A percentile compares a stretch with the other conserved stretches of the same genome.
Evolutionary conservation across 805 yeast species (phyloP).

Genomic region (Candida incommunis): DNA sequence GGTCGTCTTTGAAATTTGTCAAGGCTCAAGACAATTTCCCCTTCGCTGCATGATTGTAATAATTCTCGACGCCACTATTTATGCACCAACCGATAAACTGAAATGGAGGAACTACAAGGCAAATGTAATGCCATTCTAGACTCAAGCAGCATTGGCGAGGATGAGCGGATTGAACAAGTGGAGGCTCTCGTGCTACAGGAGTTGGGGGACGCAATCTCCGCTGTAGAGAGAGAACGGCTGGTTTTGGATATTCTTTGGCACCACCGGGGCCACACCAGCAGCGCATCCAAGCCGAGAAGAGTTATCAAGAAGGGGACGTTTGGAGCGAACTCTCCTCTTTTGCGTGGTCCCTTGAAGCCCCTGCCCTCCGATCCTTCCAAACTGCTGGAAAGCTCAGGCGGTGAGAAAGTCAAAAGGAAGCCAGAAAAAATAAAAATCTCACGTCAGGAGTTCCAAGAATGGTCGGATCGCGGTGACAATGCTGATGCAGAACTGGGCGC

Average conservation of each 20-base stretch:
- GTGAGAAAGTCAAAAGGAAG: too few relatives aligned
- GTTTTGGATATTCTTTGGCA: conserved; percentile 29
- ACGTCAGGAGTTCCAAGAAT: neutral
- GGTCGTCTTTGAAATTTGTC: too few relatives aligned
- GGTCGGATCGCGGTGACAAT: neutral
- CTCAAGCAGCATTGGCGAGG: conserved; percentile 21
- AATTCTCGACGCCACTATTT: too few relatives aligned
- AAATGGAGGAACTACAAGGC: conserved; percentile 10
- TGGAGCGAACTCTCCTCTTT: neutral
- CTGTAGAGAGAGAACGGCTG: conserved; percentile 21
- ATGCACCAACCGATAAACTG: too few relatives aligned
- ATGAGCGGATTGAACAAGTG: conserved; percentile 26
- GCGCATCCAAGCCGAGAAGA: neutral
- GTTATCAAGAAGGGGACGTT: neutral
- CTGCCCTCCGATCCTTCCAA: neutral
- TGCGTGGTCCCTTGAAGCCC: neutral
- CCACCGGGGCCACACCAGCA: conserved; percentile 18
- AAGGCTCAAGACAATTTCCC: too few relatives aligned
- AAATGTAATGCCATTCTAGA: conserved; percentile 22
- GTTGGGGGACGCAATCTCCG: conserved; percentile 7
- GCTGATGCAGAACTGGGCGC: neutral
- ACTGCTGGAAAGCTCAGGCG: neutral
- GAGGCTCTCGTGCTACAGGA: conserved; percentile 21
- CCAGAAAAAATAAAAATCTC: neutral
- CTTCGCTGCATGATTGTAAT: too few relatives aligned